Evolutionary conservation across 1,284 basidiomycete species (phyloP).

Genomic region (Apiotrichum akiyoshidainum): DNA sequence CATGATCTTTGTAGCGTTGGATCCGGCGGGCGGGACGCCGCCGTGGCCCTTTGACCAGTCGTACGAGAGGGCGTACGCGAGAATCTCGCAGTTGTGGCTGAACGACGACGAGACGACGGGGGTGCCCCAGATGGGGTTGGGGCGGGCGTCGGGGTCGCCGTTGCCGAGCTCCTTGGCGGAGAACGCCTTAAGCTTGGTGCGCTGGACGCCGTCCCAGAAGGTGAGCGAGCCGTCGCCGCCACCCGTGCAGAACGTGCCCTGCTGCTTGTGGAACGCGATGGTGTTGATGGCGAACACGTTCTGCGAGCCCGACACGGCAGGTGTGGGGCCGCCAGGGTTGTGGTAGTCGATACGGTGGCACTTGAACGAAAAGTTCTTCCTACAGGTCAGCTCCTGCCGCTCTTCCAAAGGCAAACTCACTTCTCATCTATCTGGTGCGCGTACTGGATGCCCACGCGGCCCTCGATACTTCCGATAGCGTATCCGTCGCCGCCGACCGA

Average conservation of each 20-base stretch:
- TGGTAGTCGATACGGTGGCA: constrained; percentile 76
- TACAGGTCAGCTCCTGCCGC: constrained; percentile 35
- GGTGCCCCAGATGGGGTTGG: constrained; percentile 33
- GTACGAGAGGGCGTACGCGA: constrained; percentile 84
- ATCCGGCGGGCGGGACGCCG: constrained; percentile 67
- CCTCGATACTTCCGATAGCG: constrained; percentile 91
- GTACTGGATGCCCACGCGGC: constrained; percentile 91
- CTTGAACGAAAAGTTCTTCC: constrained; percentile 91
- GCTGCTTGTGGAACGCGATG: constrained; percentile 83
- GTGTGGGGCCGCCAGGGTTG: constrained; percentile 33
- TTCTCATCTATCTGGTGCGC: constrained; percentile 34
- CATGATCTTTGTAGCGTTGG: constrained; percentile 67
- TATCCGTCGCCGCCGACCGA: constrained; percentile 62
- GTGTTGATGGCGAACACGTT: constrained; percentile 89
- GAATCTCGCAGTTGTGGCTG: constrained; percentile 79
- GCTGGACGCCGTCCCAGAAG: constrained; percentile 56
- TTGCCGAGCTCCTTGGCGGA: constrained; percentile 62
- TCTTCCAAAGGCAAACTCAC: constrained; percentile 11
- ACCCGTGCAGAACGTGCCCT: constrained; percentile 91
- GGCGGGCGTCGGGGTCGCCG: constrained; percentile 65
- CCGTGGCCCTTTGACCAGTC: constrained; percentile 88
- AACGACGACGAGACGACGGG: constrained; percentile 63
- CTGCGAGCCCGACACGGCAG: constrained; percentile 52
- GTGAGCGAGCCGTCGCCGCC: constrained; percentile 57
- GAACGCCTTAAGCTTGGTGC: constrained; percentile 71